These are phyloP conservation scores for Brassica balearica DNA, from an alignment of 441 rosid species.

Conservation along the genomic window DNA sequence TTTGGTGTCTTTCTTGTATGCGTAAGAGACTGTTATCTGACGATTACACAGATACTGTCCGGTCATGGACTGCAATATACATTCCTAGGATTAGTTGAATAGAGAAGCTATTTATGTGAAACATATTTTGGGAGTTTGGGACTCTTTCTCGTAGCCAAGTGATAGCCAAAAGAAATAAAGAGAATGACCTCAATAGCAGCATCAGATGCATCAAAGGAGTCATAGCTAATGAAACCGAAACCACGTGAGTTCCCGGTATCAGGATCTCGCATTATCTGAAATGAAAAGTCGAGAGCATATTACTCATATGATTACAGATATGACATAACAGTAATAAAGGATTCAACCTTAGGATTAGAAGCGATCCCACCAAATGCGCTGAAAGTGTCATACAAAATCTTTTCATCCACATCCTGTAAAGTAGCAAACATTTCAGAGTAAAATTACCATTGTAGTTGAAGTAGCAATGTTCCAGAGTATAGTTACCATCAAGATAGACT, in stretches of 20 bases:
- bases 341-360: constrained; percentile 85
- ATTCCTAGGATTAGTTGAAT: background rate
- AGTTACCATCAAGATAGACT: constrained; percentile 41
- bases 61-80: constrained; percentile 75
- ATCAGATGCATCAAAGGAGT: constrained; percentile 97
- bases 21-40: constrained; percentile 95
- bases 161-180: background rate
- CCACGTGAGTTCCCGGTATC: constrained; percentile 97
- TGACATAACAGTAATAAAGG: background rate
- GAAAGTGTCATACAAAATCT: constrained; percentile 91
- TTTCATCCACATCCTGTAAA: constrained; percentile 31
- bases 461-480: background rate
- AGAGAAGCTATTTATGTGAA: background rate
- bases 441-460: background rate
- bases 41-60: constrained; percentile 97
- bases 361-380: constrained; percentile 97
- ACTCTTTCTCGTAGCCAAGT: background rate
- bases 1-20: constrained; percentile 97
- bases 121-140: background rate
- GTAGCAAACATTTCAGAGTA: background rate
- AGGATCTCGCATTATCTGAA: constrained; percentile 96
- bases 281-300: constrained; percentile 22
- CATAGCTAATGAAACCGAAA: constrained; percentile 96
- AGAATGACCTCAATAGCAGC: constrained; percentile 85
- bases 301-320: constrained; percentile 9